Conservation (phyloP, 805 yeast genomes). For the Nakazawaea populi region DNA sequence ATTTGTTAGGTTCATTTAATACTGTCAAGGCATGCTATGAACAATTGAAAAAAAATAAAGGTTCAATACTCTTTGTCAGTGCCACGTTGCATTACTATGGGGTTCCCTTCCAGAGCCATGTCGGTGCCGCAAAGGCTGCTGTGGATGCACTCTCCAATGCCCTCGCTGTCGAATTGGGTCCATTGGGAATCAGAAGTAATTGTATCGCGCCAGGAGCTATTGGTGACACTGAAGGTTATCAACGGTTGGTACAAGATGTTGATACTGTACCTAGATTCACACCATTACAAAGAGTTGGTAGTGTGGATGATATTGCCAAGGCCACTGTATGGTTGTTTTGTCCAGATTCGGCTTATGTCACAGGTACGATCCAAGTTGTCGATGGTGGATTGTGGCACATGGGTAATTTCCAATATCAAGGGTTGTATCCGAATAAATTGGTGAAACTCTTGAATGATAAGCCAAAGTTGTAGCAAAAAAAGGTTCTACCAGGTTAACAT, state of each 20-base stretch:
- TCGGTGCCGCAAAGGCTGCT: slow-evolving; percentile 95
- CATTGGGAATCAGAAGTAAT: slow-evolving; percentile 78
- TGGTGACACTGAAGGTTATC: slow-evolving; percentile 80
- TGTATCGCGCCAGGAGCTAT: slow-evolving; percentile 92
- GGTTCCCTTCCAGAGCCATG: slow-evolving; percentile 83
- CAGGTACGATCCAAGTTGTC: slow-evolving; percentile 76
- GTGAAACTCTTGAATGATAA: slow-evolving; percentile 15
- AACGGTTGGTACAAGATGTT: slow-evolving; percentile 39
- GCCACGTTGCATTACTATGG: slow-evolving; percentile 91
- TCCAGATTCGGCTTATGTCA: slow-evolving; percentile 71
- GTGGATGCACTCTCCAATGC: slow-evolving; percentile 82
- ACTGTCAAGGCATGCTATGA: slow-evolving; percentile 79
- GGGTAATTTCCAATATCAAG: slow-evolving; percentile 33
- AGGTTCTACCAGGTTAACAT: no score
- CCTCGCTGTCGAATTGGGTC: slow-evolving; percentile 87
- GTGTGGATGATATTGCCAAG: slow-evolving; percentile 76
- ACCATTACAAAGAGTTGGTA: slow-evolving; percentile 66
- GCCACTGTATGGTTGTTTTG: slow-evolving; percentile 81
- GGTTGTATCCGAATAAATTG: slow-evolving; percentile 38
- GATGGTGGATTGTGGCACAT: slow-evolving; percentile 93
- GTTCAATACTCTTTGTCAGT: slow-evolving; percentile 70
- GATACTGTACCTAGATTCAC: slow-evolving; percentile 34
- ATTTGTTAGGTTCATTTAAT: slow-evolving; percentile 82
- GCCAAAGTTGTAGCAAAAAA: slow-evolving; percentile 1
- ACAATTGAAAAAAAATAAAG: slow-evolving; percentile 59